Percentiles rank a stretch among this genome's conserved stretches.
Evolutionary conservation across 768 basidiomycete genomes (phyloP).

Genomic region (Neoboletus subvelutipes): DNA sequence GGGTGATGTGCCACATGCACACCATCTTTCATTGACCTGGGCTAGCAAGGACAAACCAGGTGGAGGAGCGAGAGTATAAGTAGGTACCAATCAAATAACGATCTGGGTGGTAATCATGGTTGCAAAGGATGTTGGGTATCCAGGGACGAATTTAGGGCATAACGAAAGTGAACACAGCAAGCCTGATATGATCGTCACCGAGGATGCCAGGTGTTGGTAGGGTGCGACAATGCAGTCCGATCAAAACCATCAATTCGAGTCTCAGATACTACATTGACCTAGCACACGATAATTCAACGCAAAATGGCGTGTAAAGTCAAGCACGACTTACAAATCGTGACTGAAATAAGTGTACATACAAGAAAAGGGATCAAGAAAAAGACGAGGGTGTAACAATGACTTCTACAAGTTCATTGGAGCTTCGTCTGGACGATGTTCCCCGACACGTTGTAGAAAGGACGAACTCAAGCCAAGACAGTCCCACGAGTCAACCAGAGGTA

Average conservation of each 20-base stretch:
- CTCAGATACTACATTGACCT: background rate
- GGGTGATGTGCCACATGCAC: background rate
- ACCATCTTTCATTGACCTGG: slow-evolving; percentile 3
- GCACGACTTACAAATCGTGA: background rate
- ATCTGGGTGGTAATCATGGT: background rate
- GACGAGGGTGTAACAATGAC: background rate
- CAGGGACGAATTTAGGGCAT: background rate
- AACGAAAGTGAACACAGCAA: slow-evolving; percentile 1
- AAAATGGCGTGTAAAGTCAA: background rate
- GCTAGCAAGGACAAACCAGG: background rate
- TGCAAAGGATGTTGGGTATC: too few species aligned
- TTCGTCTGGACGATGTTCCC: background rate
- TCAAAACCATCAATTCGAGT: background rate
- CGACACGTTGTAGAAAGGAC: slow-evolving; percentile 18
- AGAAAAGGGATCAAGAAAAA: background rate
- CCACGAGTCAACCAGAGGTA: slow-evolving; percentile 18
- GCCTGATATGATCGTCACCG: background rate
- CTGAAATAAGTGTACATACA: background rate
- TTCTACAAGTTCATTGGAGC: background rate
- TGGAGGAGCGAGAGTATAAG: background rate
- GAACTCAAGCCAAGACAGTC: slow-evolving; percentile 17
- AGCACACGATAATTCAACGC: background rate
- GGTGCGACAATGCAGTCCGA: background rate
- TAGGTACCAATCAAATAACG: background rate
- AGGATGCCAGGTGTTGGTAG: background rate